Evolutionary conservation across 768 basidiomycete species (phyloP).

Genomic region (Hygrophoropsis aurantiaca): DNA sequence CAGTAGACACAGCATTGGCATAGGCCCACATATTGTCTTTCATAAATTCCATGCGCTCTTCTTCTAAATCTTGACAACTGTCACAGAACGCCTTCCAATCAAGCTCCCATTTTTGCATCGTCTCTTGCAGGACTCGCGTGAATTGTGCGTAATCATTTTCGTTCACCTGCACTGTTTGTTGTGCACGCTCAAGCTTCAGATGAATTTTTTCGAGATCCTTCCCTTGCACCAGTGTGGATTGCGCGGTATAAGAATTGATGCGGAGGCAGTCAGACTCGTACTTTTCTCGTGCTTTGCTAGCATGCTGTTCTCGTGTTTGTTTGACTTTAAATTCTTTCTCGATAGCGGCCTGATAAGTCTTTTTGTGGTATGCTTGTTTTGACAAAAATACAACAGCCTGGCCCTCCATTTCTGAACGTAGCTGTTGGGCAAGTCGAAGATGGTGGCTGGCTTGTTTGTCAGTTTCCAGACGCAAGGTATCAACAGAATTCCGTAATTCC

Average conservation of each 20-base stretch:
- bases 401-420: constrained; percentile 74
- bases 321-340: constrained; percentile 93
- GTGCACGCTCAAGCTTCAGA: constrained; percentile 82
- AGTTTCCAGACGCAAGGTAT: constrained; percentile 79
- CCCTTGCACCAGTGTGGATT: constrained; percentile 88
- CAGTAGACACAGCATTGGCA: constrained; percentile 93
- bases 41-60: constrained; percentile 90
- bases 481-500: constrained; percentile 78
- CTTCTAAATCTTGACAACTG: constrained; percentile 92
- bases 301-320: constrained; percentile 81
- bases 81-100: constrained; percentile 97
- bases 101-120: constrained; percentile 82
- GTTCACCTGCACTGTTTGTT: constrained; percentile 86
- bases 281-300: constrained; percentile 86
- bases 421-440: constrained; percentile 67
- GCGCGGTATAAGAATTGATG: constrained; percentile 93
- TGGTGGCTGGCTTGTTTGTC: constrained; percentile 80
- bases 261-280: constrained; percentile 91
- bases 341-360: constrained; percentile 67
- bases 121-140: constrained; percentile 75
- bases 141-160: constrained; percentile 93
- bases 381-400: constrained; percentile 58
- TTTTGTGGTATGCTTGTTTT: constrained; percentile 72
- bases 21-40: constrained; percentile 96
- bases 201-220: constrained; percentile 90